These are phyloP conservation scores for Leucocoprinus leucothites DNA, from an alignment of 768 basidiomycete species.

Conservation along the genomic window DNA sequence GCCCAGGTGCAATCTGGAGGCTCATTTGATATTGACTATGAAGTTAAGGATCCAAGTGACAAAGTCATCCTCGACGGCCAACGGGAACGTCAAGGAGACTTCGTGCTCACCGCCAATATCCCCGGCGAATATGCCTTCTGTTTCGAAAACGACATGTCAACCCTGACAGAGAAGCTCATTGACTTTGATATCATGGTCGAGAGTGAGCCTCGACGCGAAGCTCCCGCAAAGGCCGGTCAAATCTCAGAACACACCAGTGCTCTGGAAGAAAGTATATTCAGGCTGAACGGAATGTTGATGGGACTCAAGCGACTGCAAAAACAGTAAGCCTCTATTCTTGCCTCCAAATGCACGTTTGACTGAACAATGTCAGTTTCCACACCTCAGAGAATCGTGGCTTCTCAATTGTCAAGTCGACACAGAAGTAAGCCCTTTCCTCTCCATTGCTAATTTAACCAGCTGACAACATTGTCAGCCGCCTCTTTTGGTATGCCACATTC, in stretches of 20 bases:
- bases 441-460: not conserved
- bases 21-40: constrained; percentile 93
- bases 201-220: constrained; percentile 88
- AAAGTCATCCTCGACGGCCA: constrained; percentile 84
- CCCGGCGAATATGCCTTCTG: constrained; percentile 94
- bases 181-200: constrained; percentile 99
- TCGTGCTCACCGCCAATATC: constrained; percentile 90
- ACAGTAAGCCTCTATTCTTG: constrained; percentile 56
- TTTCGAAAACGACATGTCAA: constrained; percentile 97
- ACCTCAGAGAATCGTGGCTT: constrained; percentile 94
- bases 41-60: constrained; percentile 88
- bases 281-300: constrained; percentile 82
- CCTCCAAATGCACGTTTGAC: not conserved
- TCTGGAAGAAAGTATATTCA: constrained; percentile 94
- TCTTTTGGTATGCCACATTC: constrained; percentile 92
- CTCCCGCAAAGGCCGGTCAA: constrained; percentile 85
- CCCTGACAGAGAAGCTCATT: constrained; percentile 90
- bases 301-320: constrained; percentile 92
- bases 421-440: constrained; percentile 50
- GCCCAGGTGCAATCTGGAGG: constrained; percentile 92
- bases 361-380: constrained; percentile 66
- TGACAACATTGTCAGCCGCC: constrained; percentile 46
- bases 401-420: constrained; percentile 86
- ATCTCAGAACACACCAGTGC: constrained; percentile 90
- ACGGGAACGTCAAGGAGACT: constrained; percentile 94